Evolutionary conservation across 2,329 filamentous ascomycete species (phyloP).

Genomic region (Fusarium irregulare): DNA sequence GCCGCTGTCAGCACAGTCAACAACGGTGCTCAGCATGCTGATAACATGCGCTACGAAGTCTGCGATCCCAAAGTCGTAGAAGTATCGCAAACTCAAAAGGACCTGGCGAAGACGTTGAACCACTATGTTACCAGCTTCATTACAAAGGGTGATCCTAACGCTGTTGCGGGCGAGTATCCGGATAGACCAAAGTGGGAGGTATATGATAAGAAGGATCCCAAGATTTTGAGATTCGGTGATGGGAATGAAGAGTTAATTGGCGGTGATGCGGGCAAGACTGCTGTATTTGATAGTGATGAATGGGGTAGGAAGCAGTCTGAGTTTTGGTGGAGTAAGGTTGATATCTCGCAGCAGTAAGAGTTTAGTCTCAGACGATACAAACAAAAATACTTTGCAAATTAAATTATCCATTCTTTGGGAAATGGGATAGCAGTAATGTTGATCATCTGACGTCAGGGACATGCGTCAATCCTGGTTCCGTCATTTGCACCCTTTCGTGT

Average conservation of each 20-base stretch:
- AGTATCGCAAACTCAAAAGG: slow-evolving; percentile 54
- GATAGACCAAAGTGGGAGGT: slow-evolving; percentile 51
- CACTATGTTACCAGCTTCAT: slow-evolving; percentile 63
- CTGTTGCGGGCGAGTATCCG: slow-evolving; percentile 35
- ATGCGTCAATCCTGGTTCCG: background rate
- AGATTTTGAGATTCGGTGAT: slow-evolving; percentile 58
- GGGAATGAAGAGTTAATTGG: slow-evolving; percentile 62
- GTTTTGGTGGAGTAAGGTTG: slow-evolving; percentile 61
- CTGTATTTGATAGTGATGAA: slow-evolving; percentile 53
- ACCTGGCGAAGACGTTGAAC: slow-evolving; percentile 57
- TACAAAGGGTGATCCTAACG: slow-evolving; percentile 58
- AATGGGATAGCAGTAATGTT: rapidly evolving
- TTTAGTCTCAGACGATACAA: background rate
- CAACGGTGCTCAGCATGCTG: slow-evolving; percentile 60
- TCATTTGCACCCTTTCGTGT: background rate
- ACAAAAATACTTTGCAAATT: background rate
- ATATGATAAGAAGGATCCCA: slow-evolving; percentile 45
- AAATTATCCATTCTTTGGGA: background rate
- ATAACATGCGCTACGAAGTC: slow-evolving; percentile 61
- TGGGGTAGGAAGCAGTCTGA: slow-evolving; percentile 58
- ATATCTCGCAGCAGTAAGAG: slow-evolving; percentile 49
- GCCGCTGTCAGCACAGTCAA: slow-evolving; percentile 58
- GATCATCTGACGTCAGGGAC: slow-evolving; percentile 4
- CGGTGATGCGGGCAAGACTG: slow-evolving; percentile 51
- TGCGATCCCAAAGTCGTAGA: slow-evolving; percentile 51